phyloP scores from a whole-genome alignment of 2,329 filamentous ascomycete genomes.

The Diaporthe ampelina region DNA sequence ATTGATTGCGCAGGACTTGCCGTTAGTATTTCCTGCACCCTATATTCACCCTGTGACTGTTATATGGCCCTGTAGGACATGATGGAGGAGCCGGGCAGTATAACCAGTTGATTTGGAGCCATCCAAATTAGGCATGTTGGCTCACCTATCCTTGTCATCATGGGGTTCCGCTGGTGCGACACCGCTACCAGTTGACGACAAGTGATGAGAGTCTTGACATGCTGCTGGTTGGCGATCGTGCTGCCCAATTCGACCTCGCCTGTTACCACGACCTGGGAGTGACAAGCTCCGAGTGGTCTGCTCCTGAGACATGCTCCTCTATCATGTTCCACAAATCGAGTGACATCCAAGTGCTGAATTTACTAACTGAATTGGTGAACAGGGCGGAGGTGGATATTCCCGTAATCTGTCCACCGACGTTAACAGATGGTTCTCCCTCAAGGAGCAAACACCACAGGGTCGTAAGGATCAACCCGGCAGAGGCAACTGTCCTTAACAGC shows the following conservation, averaged over 20 bases:
- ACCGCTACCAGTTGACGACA: not conserved
- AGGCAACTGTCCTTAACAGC: conserved; percentile 88
- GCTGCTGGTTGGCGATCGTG: not conserved
- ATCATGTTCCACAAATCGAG: conserved; percentile 12
- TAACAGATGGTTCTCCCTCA: conserved; percentile 80
- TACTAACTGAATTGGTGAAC: not conserved
- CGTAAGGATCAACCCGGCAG: conserved; percentile 85
- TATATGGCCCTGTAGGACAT: not conserved
- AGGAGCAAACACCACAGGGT: conserved; percentile 86
- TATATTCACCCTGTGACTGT: not conserved
- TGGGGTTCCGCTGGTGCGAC: not conserved
- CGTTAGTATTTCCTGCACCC: conserved; percentile 49
- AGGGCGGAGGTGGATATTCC: conserved; percentile 85
- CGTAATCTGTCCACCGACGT: conserved; percentile 81
- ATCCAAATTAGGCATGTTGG: not conserved
- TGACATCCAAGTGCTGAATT: not conserved
- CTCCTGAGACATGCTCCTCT: conserved; percentile 14
- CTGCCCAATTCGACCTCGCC: not conserved
- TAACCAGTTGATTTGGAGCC: not conserved
- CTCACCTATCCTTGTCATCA: not conserved
- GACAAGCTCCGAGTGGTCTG: not conserved
- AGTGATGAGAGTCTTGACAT: not conserved
- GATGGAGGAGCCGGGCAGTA: not conserved
- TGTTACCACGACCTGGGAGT: not conserved
- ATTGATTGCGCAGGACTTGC: conserved; percentile 83